Evolutionary conservation across 108 stramenopile genomes (phyloP), one percentile per base, ranked within the genome.

Genomic region (Bacterosira constricta): DNA sequence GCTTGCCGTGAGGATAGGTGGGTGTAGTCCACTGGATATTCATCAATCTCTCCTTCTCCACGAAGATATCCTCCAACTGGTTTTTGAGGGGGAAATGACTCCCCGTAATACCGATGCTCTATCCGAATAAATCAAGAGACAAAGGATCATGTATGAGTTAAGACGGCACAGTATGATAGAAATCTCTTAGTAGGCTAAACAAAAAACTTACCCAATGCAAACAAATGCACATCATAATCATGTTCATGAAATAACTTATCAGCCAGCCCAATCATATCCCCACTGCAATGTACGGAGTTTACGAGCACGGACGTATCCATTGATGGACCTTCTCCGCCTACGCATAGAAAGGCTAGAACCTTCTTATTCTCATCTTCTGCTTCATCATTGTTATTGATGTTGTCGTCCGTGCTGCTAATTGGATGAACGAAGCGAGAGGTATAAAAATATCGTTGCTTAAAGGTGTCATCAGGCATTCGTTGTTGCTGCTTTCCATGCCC

Each of bases 101-200:
- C 53, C 44, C 95, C 97, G 61, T 96, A 97, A 75, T 93, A 96
- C 1, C 97, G 88, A 81, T 96, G 97, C 63, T 96, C 93, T n/a
- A n/a, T n/a, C n/a, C n/a, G n/a, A n/a, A n/a, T n/a, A n/a, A n/a
- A n/a, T n/a, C n/a, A n/a, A n/a, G n/a, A n/a, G n/a, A n/a, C n/a
- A n/a, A n/a, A n/a, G n/a, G n/a, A n/a, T n/a, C n/a, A n/a, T n/a
- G n/a, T n/a, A n/a, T n/a, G n/a, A n/a, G n/a, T n/a, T n/a, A n/a
- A n/a, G n/a, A n/a, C n/a, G n/a, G n/a, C n/a, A n/a, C n/a, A n/a
- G n/a, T n/a, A n/a, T n/a, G n/a, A n/a, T n/a, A n/a, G n/a, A n/a
- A n/a, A n/a, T n/a, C n/a, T n/a, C n/a, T n/a, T n/a, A n/a, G n/a
- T n/a, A n/a, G n/a, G n/a, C n/a, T n/a, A n/a, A n/a, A n/a, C n/a